Base-by-base conservation (phyloP, 129 eudicot species). In the Oenanthe sinensis region DNA sequence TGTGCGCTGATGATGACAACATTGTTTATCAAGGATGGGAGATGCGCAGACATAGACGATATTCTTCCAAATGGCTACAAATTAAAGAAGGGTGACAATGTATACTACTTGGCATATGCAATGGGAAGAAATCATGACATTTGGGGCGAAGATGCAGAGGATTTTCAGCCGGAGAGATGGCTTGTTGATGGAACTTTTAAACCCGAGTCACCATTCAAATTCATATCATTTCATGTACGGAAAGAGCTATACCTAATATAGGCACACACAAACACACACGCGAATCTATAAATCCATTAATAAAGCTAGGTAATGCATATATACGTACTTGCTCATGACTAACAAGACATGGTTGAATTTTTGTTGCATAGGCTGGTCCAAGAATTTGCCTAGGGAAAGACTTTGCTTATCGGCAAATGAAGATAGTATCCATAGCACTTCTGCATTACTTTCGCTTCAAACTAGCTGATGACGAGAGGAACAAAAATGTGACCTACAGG, bases 41-140 rank as follows among this genome's bases (percentile, higher is more conserved):
- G 75, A 19, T 39, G 46, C 39, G 75, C 75, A 39, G 48, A 70
- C 24, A 36, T 0, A 5, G 75, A 70, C 22, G 75, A 70, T 8
- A 19, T 8, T 70, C 75, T 70, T 70, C 75, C 75, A 17, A 47
- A 70, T 70, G 75, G 75, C 6, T 70, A 33, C 46, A 70, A 39
- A 70, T 36, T 70, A 39, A 70, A 8, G 43, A 70, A 70, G 48
- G 75, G 75, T 1, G 75, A 70, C n/a, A 2, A 28, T 70, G 75
- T 70, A 7, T 70, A 70, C 75, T 70, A 70, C 47, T 70, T 70
- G 46, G 45, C 75, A 33, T 39, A 70, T 70, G 75, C 75, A 70
- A 70, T 70, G 75, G 75, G 26, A 36, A 70, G 75, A 36, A 70
- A 4, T 17, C 44, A 70, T 39, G 24, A 19, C 47, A 39, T 70